A percentile compares a stretch with the other conserved stretches of the same genome.
phyloP scores from a whole-genome alignment of 352 stramenopile species.

The Blastocystis sp. region DNA sequence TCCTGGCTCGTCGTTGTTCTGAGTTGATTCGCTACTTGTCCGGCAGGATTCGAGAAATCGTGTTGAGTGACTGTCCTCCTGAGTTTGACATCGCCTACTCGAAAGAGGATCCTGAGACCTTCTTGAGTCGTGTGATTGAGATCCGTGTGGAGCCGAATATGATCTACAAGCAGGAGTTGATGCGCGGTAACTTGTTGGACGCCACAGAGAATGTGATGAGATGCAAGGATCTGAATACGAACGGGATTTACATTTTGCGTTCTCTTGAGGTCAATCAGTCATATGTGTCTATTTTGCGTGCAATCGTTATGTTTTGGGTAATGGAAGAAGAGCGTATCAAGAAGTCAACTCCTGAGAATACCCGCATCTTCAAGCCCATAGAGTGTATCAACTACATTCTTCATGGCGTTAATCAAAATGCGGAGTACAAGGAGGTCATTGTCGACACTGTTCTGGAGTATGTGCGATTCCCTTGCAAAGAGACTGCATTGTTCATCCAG shows the following conservation, averaged over 20 bases:
- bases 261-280: neutral
- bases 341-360: neutral
- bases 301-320: conserved; percentile 11
- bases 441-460: neutral
- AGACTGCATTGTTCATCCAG: conserved; percentile 22
- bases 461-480: conserved; percentile 48
- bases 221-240: neutral
- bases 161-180: neutral
- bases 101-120: neutral
- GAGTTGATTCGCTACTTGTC: neutral
- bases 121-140: neutral
- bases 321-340: neutral
- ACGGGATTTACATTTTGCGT: neutral
- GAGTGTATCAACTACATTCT: neutral
- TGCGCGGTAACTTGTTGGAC: neutral
- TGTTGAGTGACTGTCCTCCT: conserved; percentile 1
- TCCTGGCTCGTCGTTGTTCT: neutral
- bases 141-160: neutral
- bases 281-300: neutral
- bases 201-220: conserved; percentile 33
- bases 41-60: neutral
- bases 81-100: neutral
- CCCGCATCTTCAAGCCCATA: neutral
- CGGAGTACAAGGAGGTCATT: neutral
- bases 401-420: neutral